Conservation (phyloP, 768 basidiomycete species). For the Lactarius deliciosus region DNA sequence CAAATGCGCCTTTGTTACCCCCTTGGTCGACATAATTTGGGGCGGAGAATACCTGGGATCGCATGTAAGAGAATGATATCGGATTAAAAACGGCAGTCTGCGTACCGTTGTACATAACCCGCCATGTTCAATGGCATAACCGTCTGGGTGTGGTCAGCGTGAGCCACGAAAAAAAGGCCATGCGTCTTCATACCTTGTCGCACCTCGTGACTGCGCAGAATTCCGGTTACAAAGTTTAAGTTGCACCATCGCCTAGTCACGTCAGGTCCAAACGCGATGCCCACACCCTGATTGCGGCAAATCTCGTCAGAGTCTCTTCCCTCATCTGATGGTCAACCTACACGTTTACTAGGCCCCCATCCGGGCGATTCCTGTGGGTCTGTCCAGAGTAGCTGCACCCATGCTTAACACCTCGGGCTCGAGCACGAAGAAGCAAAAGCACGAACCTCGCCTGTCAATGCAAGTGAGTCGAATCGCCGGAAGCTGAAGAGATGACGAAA, state of each 20-base stretch:
- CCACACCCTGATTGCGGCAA: constrained; percentile 68
- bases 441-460: constrained; percentile 57
- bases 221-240: constrained; percentile 79
- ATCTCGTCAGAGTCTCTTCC: constrained; percentile 26
- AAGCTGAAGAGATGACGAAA: constrained; percentile 32
- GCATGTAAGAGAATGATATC: constrained; percentile 15
- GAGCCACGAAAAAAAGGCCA: background rate
- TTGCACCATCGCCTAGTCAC: constrained; percentile 89
- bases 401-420: constrained; percentile 21
- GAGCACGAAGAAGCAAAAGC: constrained; percentile 3
- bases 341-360: constrained; percentile 94
- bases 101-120: constrained; percentile 83
- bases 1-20: constrained; percentile 91
- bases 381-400: constrained; percentile 81
- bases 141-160: constrained; percentile 48
- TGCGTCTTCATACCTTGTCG: constrained; percentile 63
- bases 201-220: constrained; percentile 96
- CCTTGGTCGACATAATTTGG: constrained; percentile 94
- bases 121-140: constrained; percentile 93
- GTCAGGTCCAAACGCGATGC: constrained; percentile 93
- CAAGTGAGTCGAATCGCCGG: constrained; percentile 18
- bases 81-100: constrained; percentile 6
- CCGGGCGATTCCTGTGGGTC: constrained; percentile 90
- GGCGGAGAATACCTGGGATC: constrained; percentile 80
- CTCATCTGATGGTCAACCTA: constrained; percentile 40